Percentiles rank a stretch among this genome's conserved stretches.
Evolutionary conservation across 306 rosid species (phyloP).

Genomic region (Dryas octopetala): DNA sequence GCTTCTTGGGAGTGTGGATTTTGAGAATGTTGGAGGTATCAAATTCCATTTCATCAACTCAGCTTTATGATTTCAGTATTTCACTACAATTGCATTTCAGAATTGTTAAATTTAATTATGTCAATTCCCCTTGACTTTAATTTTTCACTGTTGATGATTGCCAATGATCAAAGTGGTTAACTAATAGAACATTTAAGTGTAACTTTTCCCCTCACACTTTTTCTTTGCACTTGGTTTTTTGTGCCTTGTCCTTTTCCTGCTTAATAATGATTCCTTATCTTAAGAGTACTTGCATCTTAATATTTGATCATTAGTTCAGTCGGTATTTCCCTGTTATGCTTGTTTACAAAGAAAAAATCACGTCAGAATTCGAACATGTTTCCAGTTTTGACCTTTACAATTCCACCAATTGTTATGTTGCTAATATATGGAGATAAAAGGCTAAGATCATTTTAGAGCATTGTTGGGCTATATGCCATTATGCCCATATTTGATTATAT

Average conservation of each 20-base stretch:
- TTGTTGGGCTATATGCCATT: not conserved
- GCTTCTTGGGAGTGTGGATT: constrained; percentile 54
- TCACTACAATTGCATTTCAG: constrained; percentile 2
- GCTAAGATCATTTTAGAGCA: not conserved
- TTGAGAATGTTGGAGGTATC: constrained; percentile 49
- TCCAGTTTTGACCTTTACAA: not conserved
- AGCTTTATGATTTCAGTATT: not conserved
- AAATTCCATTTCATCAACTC: not conserved
- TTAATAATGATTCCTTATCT: not conserved
- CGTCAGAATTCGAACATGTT: not conserved
- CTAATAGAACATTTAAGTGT: not conserved
- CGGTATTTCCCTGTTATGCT: not conserved
- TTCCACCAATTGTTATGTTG: not conserved
- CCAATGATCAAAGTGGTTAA: not conserved
- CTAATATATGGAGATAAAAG: not conserved
- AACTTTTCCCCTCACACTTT: not conserved
- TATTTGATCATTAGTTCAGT: not conserved
- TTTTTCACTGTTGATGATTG: constrained; percentile 3
- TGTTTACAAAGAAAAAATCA: constrained; percentile 1
- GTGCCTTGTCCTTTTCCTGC: constrained; percentile 2
- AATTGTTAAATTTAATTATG: not conserved
- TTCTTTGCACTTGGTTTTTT: not conserved
- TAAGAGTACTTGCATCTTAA: not conserved
- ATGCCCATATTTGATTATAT: not conserved
- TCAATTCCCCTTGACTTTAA: not conserved